phyloP scores from a whole-genome alignment of 2,329 filamentous ascomycete genomes.

The Triangularia setosa region DNA sequence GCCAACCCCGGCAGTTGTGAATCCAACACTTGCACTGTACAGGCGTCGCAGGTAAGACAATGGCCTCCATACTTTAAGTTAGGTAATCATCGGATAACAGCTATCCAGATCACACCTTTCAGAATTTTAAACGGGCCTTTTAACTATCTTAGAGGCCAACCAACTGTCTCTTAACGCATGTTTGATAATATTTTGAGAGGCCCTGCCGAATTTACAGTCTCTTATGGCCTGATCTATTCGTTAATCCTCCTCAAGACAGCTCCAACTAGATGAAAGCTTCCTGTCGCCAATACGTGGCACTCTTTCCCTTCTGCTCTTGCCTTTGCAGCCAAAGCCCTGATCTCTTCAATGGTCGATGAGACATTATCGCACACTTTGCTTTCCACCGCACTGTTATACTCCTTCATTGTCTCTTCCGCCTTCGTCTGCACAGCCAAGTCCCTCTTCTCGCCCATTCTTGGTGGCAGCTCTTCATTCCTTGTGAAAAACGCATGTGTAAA shows the following conservation, averaged over 20 bases:
- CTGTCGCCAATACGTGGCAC: constrained; percentile 43
- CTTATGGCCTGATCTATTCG: neutral
- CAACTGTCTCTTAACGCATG: too few species aligned
- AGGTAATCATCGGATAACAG: too few species aligned
- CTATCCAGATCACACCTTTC: too few species aligned
- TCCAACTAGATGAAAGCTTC: constrained; percentile 61
- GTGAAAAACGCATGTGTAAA: constrained; percentile 79
- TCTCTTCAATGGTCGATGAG: constrained; percentile 2
- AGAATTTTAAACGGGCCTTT: too few species aligned
- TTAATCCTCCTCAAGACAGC: constrained; percentile 27
- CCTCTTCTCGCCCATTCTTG: constrained; percentile 46
- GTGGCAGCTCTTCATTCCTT: constrained; percentile 55
- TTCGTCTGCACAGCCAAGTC: constrained; percentile 58
- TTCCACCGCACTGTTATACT: constrained; percentile 18
- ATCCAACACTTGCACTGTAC: too few species aligned
- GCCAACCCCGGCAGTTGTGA: too few species aligned
- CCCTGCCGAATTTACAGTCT: too few species aligned
- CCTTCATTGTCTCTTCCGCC: constrained; percentile 17
- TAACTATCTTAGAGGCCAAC: too few species aligned
- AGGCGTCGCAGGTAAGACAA: too few species aligned
- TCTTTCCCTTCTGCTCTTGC: constrained; percentile 30
- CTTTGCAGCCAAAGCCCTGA: constrained; percentile 11
- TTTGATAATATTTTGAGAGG: too few species aligned
- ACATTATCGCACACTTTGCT: constrained; percentile 13
- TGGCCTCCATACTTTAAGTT: too few species aligned